Evolutionary conservation across 805 yeast genomes (phyloP), one percentile per base, ranked within the genome.

Genomic region (Yarrowia sp.): DNA sequence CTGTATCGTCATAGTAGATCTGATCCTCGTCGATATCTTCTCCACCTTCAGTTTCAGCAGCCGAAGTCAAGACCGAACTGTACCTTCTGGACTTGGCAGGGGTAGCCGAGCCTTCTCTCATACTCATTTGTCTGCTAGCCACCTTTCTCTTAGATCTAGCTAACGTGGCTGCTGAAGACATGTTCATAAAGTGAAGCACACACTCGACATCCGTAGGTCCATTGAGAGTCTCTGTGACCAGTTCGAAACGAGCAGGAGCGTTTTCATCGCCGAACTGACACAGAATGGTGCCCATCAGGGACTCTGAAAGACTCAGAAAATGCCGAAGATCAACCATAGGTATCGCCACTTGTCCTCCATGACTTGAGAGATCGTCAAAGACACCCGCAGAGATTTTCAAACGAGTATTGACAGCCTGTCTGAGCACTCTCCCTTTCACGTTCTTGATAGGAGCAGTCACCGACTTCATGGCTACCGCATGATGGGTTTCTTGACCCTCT

Each of bases 251-350:
- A 12, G 65, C 65, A n/a, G 65, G 52, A 2, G 50, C 32, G 65
- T 45, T 45, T 45, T 59, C 65, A 16, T 59, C 65, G 14, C 65
- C 65, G 14, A 59, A 59, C 11, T 59, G 65, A 15, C 65, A 59
- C 50, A 59, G 26, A 35, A 43, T 45, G 5, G 65, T 43, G 12
- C 52, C 65, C 35, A 40, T 9, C 4, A 59, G 4, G 2, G 50
- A 59, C 41, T 59, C 65, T 2, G 65, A 42, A 12, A 59, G 50
- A 16, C n/a, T 19, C 52, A 59, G 42, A 45, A 59, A 59, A 42
- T 59, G 50, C 8, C 38, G 16, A 14, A 59, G n/a, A 35, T 59
- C 65, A 3, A 45, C 32, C 65, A 59, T 43, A 2, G 65, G 65
- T 16, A 59, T 59, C 4, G 52, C 52, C 4, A 59, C 65, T 8